Evolutionary conservation across 169 alveolate species (phyloP).

Genomic region (Plasmodium coatneyi): DNA sequence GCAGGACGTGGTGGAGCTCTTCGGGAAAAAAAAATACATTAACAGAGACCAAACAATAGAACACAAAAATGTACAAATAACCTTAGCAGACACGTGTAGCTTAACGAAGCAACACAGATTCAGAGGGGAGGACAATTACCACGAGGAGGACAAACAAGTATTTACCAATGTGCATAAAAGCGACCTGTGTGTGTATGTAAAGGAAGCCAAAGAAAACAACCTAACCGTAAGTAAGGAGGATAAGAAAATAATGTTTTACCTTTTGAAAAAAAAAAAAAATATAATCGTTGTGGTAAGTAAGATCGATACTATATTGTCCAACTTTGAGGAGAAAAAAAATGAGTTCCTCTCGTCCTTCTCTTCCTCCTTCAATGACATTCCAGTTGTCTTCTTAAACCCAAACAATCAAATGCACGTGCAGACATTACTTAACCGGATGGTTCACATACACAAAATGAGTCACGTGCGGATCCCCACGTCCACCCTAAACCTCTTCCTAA

Average conservation of each 20-base stretch:
- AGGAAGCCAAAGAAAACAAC: constrained; percentile 50
- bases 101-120: constrained; percentile 57
- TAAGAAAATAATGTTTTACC: constrained; percentile 58
- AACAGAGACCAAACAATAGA: constrained; percentile 24
- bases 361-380: constrained; percentile 28
- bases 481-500: constrained; percentile 35
- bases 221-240: constrained; percentile 35
- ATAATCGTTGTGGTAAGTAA: constrained; percentile 32
- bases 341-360: constrained; percentile 33
- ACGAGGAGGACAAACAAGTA: constrained; percentile 17
- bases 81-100: constrained; percentile 58
- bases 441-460: constrained; percentile 38
- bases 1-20: constrained; percentile 23
- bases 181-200: constrained; percentile 50
- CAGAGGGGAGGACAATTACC: constrained; percentile 22
- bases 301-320: constrained; percentile 15
- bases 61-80: constrained; percentile 21
- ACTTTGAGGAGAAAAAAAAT: constrained; percentile 41
- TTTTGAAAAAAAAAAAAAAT: constrained; percentile 54
- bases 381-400: constrained; percentile 30
- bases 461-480: constrained; percentile 31
- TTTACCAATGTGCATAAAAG: constrained; percentile 43
- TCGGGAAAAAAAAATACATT: constrained; percentile 61
- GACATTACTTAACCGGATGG: constrained; percentile 1
- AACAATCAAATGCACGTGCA: constrained; percentile 39